A percentile compares a stretch with the other conserved stretches of the same genome.
These are phyloP conservation scores for Fusarium sp. DNA, from an alignment of 2,329 filamentous ascomycete species.

Conservation along the genomic window DNA sequence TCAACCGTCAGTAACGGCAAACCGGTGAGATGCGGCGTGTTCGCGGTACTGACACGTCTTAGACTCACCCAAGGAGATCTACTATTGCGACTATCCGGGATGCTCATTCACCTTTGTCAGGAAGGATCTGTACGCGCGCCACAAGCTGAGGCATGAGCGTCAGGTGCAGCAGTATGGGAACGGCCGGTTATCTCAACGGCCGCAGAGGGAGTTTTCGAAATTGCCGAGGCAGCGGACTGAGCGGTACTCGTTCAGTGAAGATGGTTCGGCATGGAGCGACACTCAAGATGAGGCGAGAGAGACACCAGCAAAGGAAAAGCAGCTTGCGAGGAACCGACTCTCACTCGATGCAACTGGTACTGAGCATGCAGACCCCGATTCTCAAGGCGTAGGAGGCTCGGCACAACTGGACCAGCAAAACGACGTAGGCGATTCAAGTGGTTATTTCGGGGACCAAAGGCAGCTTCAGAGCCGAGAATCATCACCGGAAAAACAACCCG, in stretches of 20 bases:
- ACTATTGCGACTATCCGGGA: constrained; percentile 49
- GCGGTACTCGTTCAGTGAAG: constrained; percentile 48
- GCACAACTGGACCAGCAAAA: constrained; percentile 35
- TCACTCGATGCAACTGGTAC: constrained; percentile 29
- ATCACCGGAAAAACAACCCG: constrained; percentile 40
- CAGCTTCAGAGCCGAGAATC: constrained; percentile 44
- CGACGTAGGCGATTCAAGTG: constrained; percentile 26
- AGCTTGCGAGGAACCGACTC: constrained; percentile 9
- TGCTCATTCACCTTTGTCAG: constrained; percentile 50
- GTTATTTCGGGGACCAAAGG: constrained; percentile 40
- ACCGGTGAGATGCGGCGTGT: not conserved
- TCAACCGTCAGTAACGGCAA: constrained; percentile 42
- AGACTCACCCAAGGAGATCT: constrained; percentile 52
- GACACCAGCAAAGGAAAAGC: constrained; percentile 36
- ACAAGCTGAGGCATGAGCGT: constrained; percentile 48
- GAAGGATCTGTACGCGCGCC: constrained; percentile 49
- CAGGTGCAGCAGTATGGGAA: constrained; percentile 49
- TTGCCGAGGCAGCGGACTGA: constrained; percentile 36
- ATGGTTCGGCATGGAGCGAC: constrained; percentile 49
- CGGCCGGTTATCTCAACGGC: constrained; percentile 45
- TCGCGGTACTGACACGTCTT: constrained; percentile 27
- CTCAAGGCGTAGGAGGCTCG: constrained; percentile 18
- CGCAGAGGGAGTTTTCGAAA: constrained; percentile 47
- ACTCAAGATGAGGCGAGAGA: constrained; percentile 48
- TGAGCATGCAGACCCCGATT: constrained; percentile 9